phyloP scores from a whole-genome alignment of 2,329 filamentous ascomycete species.

The Zasmidium cellare region DNA sequence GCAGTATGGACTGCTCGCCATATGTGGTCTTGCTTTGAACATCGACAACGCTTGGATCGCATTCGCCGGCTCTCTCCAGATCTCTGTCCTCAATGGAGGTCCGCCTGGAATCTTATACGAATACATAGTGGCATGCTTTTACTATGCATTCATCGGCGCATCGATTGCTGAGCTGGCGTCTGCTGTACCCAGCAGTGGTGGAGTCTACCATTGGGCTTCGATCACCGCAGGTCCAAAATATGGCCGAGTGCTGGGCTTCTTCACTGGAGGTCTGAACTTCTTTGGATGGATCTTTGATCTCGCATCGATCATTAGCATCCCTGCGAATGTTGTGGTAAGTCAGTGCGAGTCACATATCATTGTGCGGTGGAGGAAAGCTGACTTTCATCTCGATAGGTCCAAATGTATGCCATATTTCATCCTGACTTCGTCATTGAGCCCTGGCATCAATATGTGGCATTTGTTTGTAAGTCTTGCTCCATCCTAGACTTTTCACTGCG shows the following conservation, averaged over 20 bases:
- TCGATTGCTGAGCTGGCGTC: slow-evolving; percentile 54
- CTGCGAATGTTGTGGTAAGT: slow-evolving; percentile 55
- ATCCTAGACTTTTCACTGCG: background rate
- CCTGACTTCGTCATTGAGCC: slow-evolving; percentile 51
- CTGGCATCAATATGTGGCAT: slow-evolving; percentile 63
- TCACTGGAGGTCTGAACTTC: slow-evolving; percentile 46
- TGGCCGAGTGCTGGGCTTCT: slow-evolving; percentile 38
- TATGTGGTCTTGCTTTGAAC: slow-evolving; percentile 59
- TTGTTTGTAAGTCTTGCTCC: slow-evolving; percentile 42
- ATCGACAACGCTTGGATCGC: slow-evolving; percentile 67
- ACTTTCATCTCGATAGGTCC: slow-evolving; percentile 35
- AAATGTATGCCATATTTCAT: slow-evolving; percentile 63
- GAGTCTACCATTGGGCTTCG: slow-evolving; percentile 39
- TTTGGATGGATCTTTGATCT: slow-evolving; percentile 64
- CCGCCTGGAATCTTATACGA: slow-evolving; percentile 39
- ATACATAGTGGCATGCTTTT: slow-evolving; percentile 35
- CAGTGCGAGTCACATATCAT: too few relatives aligned
- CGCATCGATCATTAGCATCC: slow-evolving; percentile 59
- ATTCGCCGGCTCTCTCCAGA: slow-evolving; percentile 60
- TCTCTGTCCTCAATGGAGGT: slow-evolving; percentile 48
- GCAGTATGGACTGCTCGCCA: slow-evolving; percentile 61
- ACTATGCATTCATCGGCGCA: slow-evolving; percentile 39
- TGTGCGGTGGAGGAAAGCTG: too few relatives aligned
- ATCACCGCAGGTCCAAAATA: slow-evolving; percentile 35
- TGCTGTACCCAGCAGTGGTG: slow-evolving; percentile 58